Evolutionary conservation across 129 eudicot genomes (phyloP).

Genomic region (Centrapalus pauciflorus): DNA sequence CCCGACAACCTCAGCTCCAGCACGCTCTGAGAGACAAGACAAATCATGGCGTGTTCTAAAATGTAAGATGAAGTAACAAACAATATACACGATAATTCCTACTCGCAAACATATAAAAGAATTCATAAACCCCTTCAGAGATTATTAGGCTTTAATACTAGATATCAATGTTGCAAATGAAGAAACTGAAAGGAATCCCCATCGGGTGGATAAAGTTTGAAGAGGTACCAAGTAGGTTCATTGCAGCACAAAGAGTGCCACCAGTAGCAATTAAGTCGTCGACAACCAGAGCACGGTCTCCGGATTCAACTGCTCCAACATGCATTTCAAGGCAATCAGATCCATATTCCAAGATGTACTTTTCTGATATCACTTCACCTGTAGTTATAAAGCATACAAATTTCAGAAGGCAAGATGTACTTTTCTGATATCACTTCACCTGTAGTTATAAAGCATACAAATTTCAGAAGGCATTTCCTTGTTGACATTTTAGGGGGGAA

Average conservation of each 20-base stretch:
- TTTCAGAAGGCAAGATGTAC: too few relatives aligned
- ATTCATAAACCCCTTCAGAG: not conserved
- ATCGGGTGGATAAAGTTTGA: not conserved
- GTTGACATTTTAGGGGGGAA: not conserved
- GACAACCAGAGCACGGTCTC: constrained; percentile 81
- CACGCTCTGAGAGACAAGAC: constrained; percentile 41
- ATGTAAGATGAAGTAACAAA: not conserved
- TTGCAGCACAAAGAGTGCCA: constrained; percentile 88
- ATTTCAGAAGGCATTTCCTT: not conserved
- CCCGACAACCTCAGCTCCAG: constrained; percentile 60
- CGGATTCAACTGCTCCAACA: constrained; percentile 80
- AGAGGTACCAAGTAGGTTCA: constrained; percentile 58
- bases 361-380: constrained; percentile 87
- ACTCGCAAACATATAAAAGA: not conserved
- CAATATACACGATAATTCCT: not conserved
- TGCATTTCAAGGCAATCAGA: constrained; percentile 93
- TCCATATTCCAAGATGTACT: constrained; percentile 83
- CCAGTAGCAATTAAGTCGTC: constrained; percentile 94
- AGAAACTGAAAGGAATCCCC: not conserved
- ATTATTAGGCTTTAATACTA: not conserved
- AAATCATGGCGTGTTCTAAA: not conserved
- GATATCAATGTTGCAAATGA: not conserved
- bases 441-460: not conserved
- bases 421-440: not conserved
- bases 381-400: not conserved